Percentiles rank a stretch among this genome's conserved stretches.
phyloP scores from a whole-genome alignment of 1,284 basidiomycete genomes.

The Golubevia sp. region DNA sequence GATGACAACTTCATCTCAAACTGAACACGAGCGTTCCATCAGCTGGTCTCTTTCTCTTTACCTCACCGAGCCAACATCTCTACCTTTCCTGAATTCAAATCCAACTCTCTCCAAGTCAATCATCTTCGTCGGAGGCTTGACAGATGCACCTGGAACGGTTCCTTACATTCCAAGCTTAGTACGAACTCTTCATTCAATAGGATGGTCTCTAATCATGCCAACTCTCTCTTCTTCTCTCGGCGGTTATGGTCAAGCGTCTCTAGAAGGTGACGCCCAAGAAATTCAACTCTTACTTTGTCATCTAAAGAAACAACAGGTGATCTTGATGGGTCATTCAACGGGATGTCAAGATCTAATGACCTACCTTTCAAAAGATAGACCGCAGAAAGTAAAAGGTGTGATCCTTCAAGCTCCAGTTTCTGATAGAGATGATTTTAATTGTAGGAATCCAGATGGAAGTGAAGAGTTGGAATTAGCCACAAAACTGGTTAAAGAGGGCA shows the following conservation, averaged over 20 bases:
- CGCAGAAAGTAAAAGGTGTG: slow-evolving; percentile 34
- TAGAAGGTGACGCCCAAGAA: slow-evolving; percentile 55
- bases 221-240: slow-evolving; percentile 41
- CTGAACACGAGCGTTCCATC: no score
- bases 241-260: slow-evolving; percentile 36
- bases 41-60: no score
- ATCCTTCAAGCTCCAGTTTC: slow-evolving; percentile 53
- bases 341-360: slow-evolving; percentile 52
- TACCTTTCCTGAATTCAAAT: slow-evolving; percentile 41
- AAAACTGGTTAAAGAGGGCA: slow-evolving; percentile 8
- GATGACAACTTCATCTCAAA: no score
- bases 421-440: slow-evolving; percentile 41
- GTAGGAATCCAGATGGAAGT: not conserved
- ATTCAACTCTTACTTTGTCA: slow-evolving; percentile 24
- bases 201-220: slow-evolving; percentile 40
- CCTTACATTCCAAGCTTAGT: slow-evolving; percentile 39
- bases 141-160: slow-evolving; percentile 40
- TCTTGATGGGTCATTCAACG: slow-evolving; percentile 56
- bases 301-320: slow-evolving; percentile 20
- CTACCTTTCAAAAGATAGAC: slow-evolving; percentile 16
- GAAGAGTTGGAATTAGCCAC: slow-evolving; percentile 9
- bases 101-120: slow-evolving; percentile 26
- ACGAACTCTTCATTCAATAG: slow-evolving; percentile 7
- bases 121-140: slow-evolving; percentile 42
- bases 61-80: slow-evolving; percentile 21